Conservation (phyloP, 148 eudicot genomes). For the Silene uniflora region DNA sequence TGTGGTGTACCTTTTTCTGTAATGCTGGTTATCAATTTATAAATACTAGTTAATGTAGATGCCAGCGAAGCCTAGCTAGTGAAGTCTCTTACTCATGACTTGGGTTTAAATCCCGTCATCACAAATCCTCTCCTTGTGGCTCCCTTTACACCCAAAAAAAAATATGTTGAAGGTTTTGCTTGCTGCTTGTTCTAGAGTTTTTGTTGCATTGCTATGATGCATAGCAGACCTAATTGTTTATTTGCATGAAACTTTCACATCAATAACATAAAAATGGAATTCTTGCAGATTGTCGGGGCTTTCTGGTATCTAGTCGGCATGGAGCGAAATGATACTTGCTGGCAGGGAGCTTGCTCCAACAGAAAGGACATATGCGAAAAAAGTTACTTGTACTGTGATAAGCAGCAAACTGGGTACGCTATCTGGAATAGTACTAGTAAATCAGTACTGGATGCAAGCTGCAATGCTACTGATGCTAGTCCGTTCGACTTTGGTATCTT, state of each 20-base stretch:
- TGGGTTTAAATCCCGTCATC: no score
- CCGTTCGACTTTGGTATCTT: slow-evolving; percentile 87
- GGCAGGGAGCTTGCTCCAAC: slow-evolving; percentile 59
- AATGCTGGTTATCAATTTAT: not conserved
- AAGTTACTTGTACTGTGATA: slow-evolving; percentile 62
- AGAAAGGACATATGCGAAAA: slow-evolving; percentile 26
- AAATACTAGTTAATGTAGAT: not conserved
- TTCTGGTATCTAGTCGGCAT: slow-evolving; percentile 75
- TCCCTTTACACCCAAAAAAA: not conserved
- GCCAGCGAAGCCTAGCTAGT: no score
- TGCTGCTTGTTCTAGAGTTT: not conserved
- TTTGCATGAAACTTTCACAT: not conserved
- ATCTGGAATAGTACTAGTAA: slow-evolving; percentile 43
- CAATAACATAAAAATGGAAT: slow-evolving; percentile 14
- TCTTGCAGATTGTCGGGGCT: slow-evolving; percentile 81
- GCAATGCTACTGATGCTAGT: slow-evolving; percentile 38
- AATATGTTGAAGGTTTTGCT: not conserved
- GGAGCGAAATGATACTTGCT: slow-evolving; percentile 73
- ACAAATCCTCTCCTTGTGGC: no score
- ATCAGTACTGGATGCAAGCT: slow-evolving; percentile 32
- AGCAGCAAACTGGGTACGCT: slow-evolving; percentile 40
- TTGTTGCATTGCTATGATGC: not conserved
- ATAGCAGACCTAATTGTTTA: not conserved
- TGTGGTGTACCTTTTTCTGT: not conserved
- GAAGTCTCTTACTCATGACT: no score